Evolutionary conservation across 75 land plant species (phyloP), one percentile per base, ranked within the genome.

Genomic region (Cryptomeria japonica): DNA sequence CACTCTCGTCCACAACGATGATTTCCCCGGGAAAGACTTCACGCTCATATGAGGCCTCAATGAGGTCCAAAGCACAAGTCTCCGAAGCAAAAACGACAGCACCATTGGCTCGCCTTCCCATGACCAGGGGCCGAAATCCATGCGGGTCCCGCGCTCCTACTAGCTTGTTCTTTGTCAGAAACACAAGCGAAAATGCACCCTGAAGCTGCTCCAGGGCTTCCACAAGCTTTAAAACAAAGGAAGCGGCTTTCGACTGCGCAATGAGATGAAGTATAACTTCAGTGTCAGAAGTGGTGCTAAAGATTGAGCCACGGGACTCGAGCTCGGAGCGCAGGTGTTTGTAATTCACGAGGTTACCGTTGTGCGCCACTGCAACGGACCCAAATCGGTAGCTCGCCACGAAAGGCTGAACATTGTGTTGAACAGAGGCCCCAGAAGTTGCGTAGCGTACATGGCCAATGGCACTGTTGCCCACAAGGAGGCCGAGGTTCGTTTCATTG

Each of bases 31-130:
- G 99, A 16, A 68, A 85, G 22, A 97, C 96, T 87, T 97, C 99
- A 36, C 99, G 90, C 83, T 91, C 94, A 86, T 94, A 96, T 14
- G 77, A 88, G 14, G 99, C 99, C 78, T 93, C 98, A 58, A 97
- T 95, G 53, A 97, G 89, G 89, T 96, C 99, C 78, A 97, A 89
- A 0, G 99, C 99, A 80, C 98, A 97, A 0, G 99, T 97, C 87
- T 97, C 99, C 0, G 99, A 97, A 16, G 98, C 99, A 36, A 97
- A 97, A 28, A 96, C 99, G 46, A 96, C 85, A 12, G 94, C 94
- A 78, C 96, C 98, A 78, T 96, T 95, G n/a, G 86, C 79, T 42
- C 92, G 88, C 36, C 95, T 86, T 41, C 99, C 99, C 96, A 97
- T 94, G 51, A 97, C 99, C 86, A 96, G 87, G 14, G 99, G 99